Evolutionary conservation across 2,329 filamentous ascomycete species (phyloP).

Genomic region (Venturia aucupariae): DNA sequence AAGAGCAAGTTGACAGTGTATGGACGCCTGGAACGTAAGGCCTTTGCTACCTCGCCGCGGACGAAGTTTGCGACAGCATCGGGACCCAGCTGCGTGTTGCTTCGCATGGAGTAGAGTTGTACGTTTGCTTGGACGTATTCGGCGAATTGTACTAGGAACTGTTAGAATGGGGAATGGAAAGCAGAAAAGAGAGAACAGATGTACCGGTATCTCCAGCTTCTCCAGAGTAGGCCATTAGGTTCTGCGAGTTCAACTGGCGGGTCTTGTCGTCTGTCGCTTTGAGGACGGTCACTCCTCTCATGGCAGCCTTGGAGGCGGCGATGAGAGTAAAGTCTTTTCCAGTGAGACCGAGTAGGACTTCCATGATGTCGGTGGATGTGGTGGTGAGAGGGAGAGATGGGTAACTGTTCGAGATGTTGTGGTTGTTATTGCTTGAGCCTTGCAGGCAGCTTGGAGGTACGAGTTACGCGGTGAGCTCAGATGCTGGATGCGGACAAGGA

Average conservation of each 20-base stretch:
- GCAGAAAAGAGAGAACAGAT: slow-evolving; percentile 19
- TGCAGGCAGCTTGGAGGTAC: slow-evolving; percentile 4
- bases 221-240: slow-evolving; percentile 87
- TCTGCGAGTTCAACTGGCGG: slow-evolving; percentile 82
- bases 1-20: slow-evolving; percentile 96
- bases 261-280: slow-evolving; percentile 98
- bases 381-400: slow-evolving; percentile 2
- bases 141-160: slow-evolving; percentile 78
- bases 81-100: slow-evolving; percentile 84
- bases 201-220: slow-evolving; percentile 91
- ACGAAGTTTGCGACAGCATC: slow-evolving; percentile 88
- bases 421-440: slow-evolving; percentile 9
- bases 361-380: slow-evolving; percentile 35
- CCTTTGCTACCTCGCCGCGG: slow-evolving; percentile 82
- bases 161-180: background rate
- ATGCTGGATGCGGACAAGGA: background rate
- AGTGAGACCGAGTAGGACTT: slow-evolving; percentile 95
- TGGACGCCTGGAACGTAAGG: slow-evolving; percentile 81
- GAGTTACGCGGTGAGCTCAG: slow-evolving; percentile 1
- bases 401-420: background rate
- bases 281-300: slow-evolving; percentile 93
- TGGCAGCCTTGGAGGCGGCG: slow-evolving; percentile 93
- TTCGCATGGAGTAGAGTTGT: slow-evolving; percentile 97
- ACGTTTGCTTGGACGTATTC: slow-evolving; percentile 99
- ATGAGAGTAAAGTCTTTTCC: slow-evolving; percentile 99